phyloP scores from a whole-genome alignment of 1,284 basidiomycete species.

The Boletus sp. region DNA sequence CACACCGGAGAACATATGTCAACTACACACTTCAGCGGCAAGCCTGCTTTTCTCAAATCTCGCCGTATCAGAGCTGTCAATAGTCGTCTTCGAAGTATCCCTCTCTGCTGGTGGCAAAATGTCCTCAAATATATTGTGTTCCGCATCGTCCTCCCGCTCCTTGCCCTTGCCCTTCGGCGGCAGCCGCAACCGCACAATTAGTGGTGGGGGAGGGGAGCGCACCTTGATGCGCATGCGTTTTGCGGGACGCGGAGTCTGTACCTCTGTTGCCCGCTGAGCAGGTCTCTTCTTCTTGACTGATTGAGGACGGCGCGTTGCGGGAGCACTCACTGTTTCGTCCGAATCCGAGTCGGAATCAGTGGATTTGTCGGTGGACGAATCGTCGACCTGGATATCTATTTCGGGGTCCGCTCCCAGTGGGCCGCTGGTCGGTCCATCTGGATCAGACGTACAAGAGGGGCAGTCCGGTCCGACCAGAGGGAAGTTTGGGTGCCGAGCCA shows the following conservation, averaged over 20 bases:
- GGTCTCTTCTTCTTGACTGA: constrained; percentile 32
- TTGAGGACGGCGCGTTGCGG: constrained; percentile 11
- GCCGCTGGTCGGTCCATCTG: constrained; percentile 4
- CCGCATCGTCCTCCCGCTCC: constrained; percentile 55
- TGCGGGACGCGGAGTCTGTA: constrained; percentile 28
- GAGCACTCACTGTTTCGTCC: constrained; percentile 18
- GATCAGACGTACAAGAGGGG: constrained; percentile 6
- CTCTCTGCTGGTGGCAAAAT: constrained; percentile 70
- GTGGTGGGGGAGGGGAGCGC: constrained; percentile 34
- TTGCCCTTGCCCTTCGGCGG: constrained; percentile 58
- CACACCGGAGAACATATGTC: background rate
- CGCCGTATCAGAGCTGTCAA: constrained; percentile 65
- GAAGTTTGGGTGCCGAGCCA: constrained; percentile 9
- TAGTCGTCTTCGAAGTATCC: constrained; percentile 70
- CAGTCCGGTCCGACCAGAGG: constrained; percentile 3
- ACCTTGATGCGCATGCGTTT: constrained; percentile 42
- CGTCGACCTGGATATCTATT: constrained; percentile 22
- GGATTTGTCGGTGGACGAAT: constrained; percentile 25
- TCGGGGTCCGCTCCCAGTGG: constrained; percentile 11
- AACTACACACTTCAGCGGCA: constrained; percentile 60
- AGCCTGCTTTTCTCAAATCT: constrained; percentile 73
- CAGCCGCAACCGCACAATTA: constrained; percentile 52
- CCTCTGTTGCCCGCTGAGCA: constrained; percentile 24
- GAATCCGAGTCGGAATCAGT: constrained; percentile 35
- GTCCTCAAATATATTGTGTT: constrained; percentile 75